A percentile compares a stretch with the other conserved stretches of the same genome.
These are phyloP conservation scores for Batrachochytrium dendrobatidis DNA, from an alignment of 371 early-diverging fungal genomes.

Conservation along the genomic window DNA sequence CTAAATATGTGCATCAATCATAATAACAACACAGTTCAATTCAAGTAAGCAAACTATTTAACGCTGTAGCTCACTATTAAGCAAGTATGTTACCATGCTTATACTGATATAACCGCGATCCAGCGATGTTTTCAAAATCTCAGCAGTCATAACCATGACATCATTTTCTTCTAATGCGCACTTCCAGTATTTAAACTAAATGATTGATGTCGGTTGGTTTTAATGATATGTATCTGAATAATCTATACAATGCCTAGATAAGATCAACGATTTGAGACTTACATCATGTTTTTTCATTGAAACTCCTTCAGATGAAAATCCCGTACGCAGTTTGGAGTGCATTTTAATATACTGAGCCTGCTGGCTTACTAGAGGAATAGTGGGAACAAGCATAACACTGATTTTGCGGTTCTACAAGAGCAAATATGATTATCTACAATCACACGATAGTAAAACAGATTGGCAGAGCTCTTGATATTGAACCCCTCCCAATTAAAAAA, in stretches of 20 bases:
- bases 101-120: constrained; percentile 61
- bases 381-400: constrained; percentile 72
- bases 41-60: too few species aligned
- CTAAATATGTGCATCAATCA: not conserved
- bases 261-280: not conserved
- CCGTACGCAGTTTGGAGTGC: constrained; percentile 55
- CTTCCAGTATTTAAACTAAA: constrained; percentile 44
- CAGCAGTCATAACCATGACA: constrained; percentile 83
- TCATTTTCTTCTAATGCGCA: constrained; percentile 48
- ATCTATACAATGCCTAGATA: too few species aligned
- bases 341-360: constrained; percentile 64
- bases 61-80: too few species aligned
- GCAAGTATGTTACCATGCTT: constrained; percentile 54
- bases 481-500: too few species aligned
- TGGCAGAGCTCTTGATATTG: not conserved
- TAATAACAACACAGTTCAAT: not conserved
- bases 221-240: too few species aligned
- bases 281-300: not conserved
- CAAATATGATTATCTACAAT: not conserved
- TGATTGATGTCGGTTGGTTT: too few species aligned
- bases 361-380: constrained; percentile 80
- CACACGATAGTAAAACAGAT: not conserved
- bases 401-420: not conserved
- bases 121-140: constrained; percentile 69
- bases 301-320: not conserved